Evolutionary conservation across 805 yeast genomes (phyloP).

Genomic region (Lipomyces kockii): DNA sequence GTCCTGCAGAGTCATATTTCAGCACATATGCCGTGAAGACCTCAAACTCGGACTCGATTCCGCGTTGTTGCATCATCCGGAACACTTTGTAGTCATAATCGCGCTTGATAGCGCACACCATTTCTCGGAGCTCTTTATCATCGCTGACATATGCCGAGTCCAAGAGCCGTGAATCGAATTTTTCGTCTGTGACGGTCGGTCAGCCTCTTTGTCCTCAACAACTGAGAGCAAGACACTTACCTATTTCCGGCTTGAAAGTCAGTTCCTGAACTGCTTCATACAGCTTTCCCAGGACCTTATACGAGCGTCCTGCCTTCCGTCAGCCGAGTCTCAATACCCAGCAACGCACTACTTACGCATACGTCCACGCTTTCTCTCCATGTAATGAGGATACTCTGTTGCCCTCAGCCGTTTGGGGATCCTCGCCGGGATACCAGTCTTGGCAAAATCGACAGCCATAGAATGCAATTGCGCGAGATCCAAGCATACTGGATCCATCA

Average conservation of each 20-base stretch:
- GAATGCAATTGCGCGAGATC: conserved; percentile 13
- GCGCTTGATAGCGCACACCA: neutral
- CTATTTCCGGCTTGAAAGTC: neutral
- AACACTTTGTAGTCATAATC: conserved; percentile 5
- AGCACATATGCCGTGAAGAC: conserved; percentile 10
- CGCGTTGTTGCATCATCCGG: conserved; percentile 16
- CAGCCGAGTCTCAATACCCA: neutral
- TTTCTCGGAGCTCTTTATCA: neutral
- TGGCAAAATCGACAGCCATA: conserved; percentile 16
- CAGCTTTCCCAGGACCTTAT: conserved; percentile 8
- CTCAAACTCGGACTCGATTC: conserved; percentile 10
- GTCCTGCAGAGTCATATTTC: conserved; percentile 2
- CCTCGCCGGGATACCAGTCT: conserved; percentile 12
- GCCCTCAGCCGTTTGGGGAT: neutral
- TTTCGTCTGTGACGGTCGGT: neutral
- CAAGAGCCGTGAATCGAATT: conserved; percentile 10
- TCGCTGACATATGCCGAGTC: neutral
- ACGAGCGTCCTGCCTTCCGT: neutral
- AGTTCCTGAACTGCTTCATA: conserved; percentile 11
- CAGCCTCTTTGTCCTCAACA: neutral
- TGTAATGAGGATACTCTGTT: conserved; percentile 6
- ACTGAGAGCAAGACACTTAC: neutral
- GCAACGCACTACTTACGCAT: neutral
- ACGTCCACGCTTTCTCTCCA: conserved; percentile 11
- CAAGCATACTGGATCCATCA: conserved; percentile 9